Base-by-base conservation (phyloP, 345 rosid genomes). In the Syzygium oleosum region DNA sequence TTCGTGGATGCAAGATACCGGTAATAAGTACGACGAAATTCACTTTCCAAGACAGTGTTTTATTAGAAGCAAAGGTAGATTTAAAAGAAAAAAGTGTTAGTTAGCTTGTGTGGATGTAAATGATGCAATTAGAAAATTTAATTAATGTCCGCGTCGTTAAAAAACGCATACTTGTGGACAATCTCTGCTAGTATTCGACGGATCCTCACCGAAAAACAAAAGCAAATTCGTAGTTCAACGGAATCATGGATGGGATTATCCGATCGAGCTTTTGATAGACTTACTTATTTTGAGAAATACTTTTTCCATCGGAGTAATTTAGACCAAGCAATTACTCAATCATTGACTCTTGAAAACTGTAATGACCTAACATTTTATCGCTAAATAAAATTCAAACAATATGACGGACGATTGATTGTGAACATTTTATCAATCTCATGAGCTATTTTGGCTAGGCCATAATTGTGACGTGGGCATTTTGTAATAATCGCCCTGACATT, bases 211-310 rank as follows among this genome's bases (percentile, higher is more conserved):
- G 73, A n/a, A 61, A 61, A 61, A n/a, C 17, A 61, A 61, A 61
- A 13, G 17, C 9, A 61, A 61, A 61, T 3, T n/a, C 19, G 14
- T n/a, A 61, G 0, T 68, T 34, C 13, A 34, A 34, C 25, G 34
- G 34, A 68, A 68, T 34, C 6, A 68, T 1, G 1, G 1, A 17
- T 0, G 0, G 17, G 25, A 68, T 38, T 34, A 68, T 68, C 13
- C 5, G 0, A 34, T 17, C 0, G 0, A 34, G 6, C 25, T 2
- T 0, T 8, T 8, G 41, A 68, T 31, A 17, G 0, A 15, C 43
- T 17, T 17, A 3, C 1, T 27, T 61, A 61, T 68, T 16, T 68
- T 1, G 34, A 34, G 41, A 38, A 34, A 17, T 34, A 31, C 1
- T 1, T 68, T 38, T 9, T 34, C 23, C 2, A 8, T 9, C 46